These are phyloP conservation scores for Mimosa pudica DNA, from an alignment of 306 rosid genomes.

Conservation along the genomic window DNA sequence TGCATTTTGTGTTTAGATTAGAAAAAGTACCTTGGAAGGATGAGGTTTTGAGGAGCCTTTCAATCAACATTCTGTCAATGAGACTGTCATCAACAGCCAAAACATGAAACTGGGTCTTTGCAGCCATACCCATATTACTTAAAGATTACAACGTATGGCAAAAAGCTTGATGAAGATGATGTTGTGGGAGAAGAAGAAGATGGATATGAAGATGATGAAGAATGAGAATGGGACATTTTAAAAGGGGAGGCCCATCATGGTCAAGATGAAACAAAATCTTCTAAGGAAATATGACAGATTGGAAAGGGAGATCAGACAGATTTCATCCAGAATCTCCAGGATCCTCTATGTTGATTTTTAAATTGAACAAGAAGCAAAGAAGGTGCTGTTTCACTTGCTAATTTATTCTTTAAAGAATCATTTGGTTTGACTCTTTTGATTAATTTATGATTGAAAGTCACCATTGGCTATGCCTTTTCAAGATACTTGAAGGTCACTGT, in stretches of 20 bases:
- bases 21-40: constrained; percentile 67
- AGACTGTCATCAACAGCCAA: constrained; percentile 87
- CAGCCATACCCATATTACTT: constrained; percentile 59
- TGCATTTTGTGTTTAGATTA: neutral
- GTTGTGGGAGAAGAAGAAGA: neutral
- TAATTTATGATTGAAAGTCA: constrained; percentile 19
- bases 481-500: neutral
- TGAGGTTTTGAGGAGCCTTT: constrained; percentile 82
- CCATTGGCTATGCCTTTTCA: constrained; percentile 22
- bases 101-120: constrained; percentile 70
- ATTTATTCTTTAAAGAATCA: constrained; percentile 8
- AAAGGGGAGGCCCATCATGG: constrained; percentile 47
- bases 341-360: constrained; percentile 69
- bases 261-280: constrained; percentile 53
- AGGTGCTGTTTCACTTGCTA: constrained; percentile 41
- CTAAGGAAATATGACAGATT: constrained; percentile 66
- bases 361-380: constrained; percentile 55
- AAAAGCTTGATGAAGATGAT: constrained; percentile 18
- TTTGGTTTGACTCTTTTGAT: constrained; percentile 36
- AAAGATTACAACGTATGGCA: neutral
- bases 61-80: constrained; percentile 80
- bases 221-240: constrained; percentile 46
- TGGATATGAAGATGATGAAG: constrained; percentile 12
- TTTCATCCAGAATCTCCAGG: constrained; percentile 67
- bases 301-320: constrained; percentile 82